Base-by-base conservation (phyloP, 331 rosid genomes). In the Quercus phellos region DNA sequence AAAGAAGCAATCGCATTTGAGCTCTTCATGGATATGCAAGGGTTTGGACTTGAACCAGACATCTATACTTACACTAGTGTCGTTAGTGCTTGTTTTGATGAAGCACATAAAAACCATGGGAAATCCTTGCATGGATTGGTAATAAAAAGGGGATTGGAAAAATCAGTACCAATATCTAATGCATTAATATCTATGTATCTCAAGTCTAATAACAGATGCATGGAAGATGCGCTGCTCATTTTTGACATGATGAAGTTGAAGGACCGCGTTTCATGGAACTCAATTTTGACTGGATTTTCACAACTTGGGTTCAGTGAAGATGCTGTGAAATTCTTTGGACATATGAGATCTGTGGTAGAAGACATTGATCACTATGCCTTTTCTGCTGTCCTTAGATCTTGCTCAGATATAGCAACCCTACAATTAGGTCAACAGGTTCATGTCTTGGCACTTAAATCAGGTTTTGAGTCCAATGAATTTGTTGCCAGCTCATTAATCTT, bases 381-480 rank as follows among this genome's bases (percentile, higher is more conserved):
- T 75, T 86, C 92, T 3, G 91, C 93, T 78, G 85, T 82, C 66
- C 88, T 92, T 30, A 86, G 82, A 77, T 92, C 93, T 27, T 87
- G 92, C 83, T 87, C 94, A 1, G 97, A 94, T 85, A 77, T 90
- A 75, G 98, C 93, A 59, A 87, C 89, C 32, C 81, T 94, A 17
- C 92, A 88, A 75, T 77, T 94, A 79, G 97, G 98, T 55, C 89
- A 87, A 70, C 92, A 92, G 73, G 72, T 85, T 85, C 97, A 94
- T 81, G 87, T 67, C 27, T 80, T 89, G 83, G 80, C 90, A 19
- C 79, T 80, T 56, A 88, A 84, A 81, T 83, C 74, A 5, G 93
- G 97, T 55, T 76, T 90, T 6, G 84, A 84, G 34, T 73, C 87
- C 79, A 88, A 92, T 72, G 88, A 84, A 19, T 90, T 84, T 61